Percentiles rank a stretch among this genome's conserved stretches.
Evolutionary conservation across 225 moss, liverwort and hornwort species (phyloP).

Genomic region (Bryoerythrophyllum caledonicum): DNA sequence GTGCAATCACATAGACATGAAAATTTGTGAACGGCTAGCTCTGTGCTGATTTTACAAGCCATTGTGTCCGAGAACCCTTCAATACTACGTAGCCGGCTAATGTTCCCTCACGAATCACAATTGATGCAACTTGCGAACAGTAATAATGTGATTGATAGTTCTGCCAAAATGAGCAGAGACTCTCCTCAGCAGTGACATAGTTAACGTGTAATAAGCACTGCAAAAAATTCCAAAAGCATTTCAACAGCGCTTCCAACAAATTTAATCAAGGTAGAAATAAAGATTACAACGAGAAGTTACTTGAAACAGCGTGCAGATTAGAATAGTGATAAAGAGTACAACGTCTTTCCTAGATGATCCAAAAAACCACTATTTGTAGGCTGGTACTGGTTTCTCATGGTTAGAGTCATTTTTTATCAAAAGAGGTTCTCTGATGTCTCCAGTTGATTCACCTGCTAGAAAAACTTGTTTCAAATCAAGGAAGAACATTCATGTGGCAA

Average conservation of each 20-base stretch:
- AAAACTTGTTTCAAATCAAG: no score
- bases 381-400: slow-evolving; percentile 19
- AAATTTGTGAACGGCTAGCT: neutral
- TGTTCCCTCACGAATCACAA: neutral
- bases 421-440: slow-evolving; percentile 67
- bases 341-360: slow-evolving; percentile 88
- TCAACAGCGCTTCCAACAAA: neutral
- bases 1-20: neutral
- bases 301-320: slow-evolving; percentile 86
- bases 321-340: slow-evolving; percentile 75
- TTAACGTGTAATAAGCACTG: neutral
- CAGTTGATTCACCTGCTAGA: slow-evolving; percentile 44
- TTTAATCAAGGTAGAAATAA: neutral
- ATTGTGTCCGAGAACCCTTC: neutral
- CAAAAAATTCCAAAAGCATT: neutral
- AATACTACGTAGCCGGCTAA: neutral
- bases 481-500: no score
- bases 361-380: slow-evolving; percentile 84
- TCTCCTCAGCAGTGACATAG: neutral
- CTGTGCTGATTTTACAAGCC: neutral
- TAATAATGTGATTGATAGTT: neutral
- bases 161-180: neutral
- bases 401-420: slow-evolving; percentile 49
- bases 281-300: slow-evolving; percentile 23
- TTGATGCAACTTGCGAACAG: neutral